Conservation (phyloP, 1,284 basidiomycete species). For the Mixia osmundae region DNA sequence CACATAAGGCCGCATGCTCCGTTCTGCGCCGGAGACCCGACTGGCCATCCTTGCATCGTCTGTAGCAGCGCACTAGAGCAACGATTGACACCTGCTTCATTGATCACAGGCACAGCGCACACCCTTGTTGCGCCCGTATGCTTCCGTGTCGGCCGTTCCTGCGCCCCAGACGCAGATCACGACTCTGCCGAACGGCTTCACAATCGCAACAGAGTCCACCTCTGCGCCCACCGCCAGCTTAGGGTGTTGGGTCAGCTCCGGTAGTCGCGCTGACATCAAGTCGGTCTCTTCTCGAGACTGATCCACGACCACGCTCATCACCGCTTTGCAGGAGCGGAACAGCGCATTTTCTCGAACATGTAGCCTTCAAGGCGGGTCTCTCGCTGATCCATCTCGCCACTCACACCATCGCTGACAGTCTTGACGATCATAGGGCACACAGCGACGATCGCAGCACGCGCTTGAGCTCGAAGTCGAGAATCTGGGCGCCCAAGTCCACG, state of each 20-base stretch:
- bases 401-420: no score
- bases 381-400: background rate
- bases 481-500: conserved; percentile 90
- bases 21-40: no score
- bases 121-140: conserved; percentile 21
- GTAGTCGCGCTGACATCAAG: conserved; percentile 71
- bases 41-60: no score
- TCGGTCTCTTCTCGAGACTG: background rate
- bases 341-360: conserved; percentile 96
- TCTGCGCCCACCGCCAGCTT: conserved; percentile 94
- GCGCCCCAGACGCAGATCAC: conserved; percentile 64
- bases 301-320: background rate
- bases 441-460: conserved; percentile 63
- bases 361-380: conserved; percentile 33
- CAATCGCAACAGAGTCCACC: conserved; percentile 65
- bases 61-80: no score
- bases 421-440: conserved; percentile 61
- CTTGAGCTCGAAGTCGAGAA: conserved; percentile 97
- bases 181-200: conserved; percentile 72
- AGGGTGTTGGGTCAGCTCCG: conserved; percentile 97
- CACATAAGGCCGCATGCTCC: no score
- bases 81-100: no score
- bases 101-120: no score
- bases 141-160: conserved; percentile 41
- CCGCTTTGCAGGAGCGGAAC: conserved; percentile 61